A percentile compares a stretch with the other conserved stretches of the same genome.
phyloP scores from a whole-genome alignment of 176 grass and related monocot species.

The Phyllostachys edulis region DNA sequence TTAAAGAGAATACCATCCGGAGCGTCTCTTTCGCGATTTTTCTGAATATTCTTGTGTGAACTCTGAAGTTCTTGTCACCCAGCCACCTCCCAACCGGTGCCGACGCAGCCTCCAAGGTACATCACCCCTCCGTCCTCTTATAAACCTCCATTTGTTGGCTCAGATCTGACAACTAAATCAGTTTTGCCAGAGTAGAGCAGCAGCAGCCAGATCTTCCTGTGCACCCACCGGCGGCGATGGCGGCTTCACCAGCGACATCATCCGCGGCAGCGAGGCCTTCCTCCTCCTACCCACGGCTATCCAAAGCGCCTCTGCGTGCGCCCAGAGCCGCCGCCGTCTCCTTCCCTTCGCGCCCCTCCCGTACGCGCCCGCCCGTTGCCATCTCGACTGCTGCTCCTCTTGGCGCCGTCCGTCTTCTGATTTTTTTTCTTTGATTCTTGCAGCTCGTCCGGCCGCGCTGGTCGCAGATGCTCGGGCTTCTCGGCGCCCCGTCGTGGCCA shows the following conservation, averaged over 20 bases:
- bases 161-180: no score
- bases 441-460: slow-evolving; percentile 6
- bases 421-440: background rate
- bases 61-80: no score
- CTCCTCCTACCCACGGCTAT: slow-evolving; percentile 23
- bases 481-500: slow-evolving; percentile 25
- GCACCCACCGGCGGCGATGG: slow-evolving; percentile 24
- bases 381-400: background rate
- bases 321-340: slow-evolving; percentile 21
- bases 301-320: slow-evolving; percentile 6
- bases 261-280: slow-evolving; percentile 23
- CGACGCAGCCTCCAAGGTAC: no score
- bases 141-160: no score
- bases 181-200: background rate
- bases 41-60: no score
- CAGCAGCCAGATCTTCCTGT: slow-evolving; percentile 22
- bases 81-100: no score
- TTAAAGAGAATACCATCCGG: no score
- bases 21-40: no score
- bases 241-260: slow-evolving; percentile 41
- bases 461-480: slow-evolving; percentile 6
- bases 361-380: background rate
- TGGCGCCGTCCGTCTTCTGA: background rate
- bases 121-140: no score
- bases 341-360: slow-evolving; percentile 23